Evolutionary conservation across 1,139 yeast genomes (phyloP).

Genomic region (Sugiyamaella grinbergsii): DNA sequence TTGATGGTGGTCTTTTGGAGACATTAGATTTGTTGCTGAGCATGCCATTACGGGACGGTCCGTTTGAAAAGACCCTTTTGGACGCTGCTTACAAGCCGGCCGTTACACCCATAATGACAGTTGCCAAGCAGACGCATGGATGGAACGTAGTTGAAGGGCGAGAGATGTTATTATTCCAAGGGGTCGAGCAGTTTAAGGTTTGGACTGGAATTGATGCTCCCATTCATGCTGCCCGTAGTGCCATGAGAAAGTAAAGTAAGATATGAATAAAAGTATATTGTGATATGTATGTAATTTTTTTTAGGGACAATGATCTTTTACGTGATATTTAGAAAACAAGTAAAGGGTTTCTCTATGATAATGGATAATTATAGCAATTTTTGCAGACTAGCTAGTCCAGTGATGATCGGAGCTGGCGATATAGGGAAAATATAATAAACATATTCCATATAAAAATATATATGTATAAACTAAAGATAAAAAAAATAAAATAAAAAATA

Average conservation of each 20-base stretch:
- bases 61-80: slow-evolving; percentile 55
- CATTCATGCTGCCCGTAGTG: slow-evolving; percentile 15
- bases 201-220: slow-evolving; percentile 67
- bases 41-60: slow-evolving; percentile 41
- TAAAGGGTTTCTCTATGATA: no score
- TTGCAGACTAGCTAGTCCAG: no score
- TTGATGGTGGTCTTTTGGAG: slow-evolving; percentile 56
- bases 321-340: no score
- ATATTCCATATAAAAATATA: neutral
- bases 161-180: slow-evolving; percentile 91
- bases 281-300: neutral
- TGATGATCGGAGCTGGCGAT: no score
- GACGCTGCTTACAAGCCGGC: slow-evolving; percentile 95
- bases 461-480: neutral
- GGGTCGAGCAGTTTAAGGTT: slow-evolving; percentile 76
- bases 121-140: slow-evolving; percentile 59
- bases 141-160: slow-evolving; percentile 87
- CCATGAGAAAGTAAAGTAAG: slow-evolving; percentile 3
- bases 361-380: no score
- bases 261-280: no score
- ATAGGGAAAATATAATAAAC: no score
- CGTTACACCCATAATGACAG: slow-evolving; percentile 78
- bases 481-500: no score
- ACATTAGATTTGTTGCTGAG: slow-evolving; percentile 49
- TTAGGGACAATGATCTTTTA: neutral